Percentiles rank a stretch among this genome's conserved stretches.
phyloP scores from a whole-genome alignment of 257 asterid genomes.

The Plantago major region DNA sequence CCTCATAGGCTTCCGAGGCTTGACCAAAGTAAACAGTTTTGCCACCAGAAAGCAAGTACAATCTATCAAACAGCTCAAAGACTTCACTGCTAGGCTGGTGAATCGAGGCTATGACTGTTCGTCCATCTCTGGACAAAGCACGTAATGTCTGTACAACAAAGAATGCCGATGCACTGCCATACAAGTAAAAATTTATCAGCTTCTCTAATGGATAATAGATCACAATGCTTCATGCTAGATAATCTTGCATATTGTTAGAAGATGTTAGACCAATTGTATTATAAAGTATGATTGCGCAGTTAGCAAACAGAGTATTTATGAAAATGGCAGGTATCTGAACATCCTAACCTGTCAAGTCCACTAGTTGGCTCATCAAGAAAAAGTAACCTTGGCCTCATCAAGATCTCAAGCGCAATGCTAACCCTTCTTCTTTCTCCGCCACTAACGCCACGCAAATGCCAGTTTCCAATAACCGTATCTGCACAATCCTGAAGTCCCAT shows the following conservation, averaged over 20 bases:
- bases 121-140: conserved; percentile 78
- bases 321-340: neutral
- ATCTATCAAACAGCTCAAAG: conserved; percentile 81
- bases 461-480: conserved; percentile 89
- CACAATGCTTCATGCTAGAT: neutral
- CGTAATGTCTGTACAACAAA: conserved; percentile 91
- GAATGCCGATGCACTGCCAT: conserved; percentile 90
- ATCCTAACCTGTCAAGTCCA: conserved; percentile 81
- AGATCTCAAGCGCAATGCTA: conserved; percentile 87
- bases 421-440: conserved; percentile 96
- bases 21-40: conserved; percentile 90
- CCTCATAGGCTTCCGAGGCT: conserved; percentile 94
- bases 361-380: conserved; percentile 99
- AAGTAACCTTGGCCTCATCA: conserved; percentile 91
- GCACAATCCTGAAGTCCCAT: conserved; percentile 99
- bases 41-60: conserved; percentile 87
- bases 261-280: too few species aligned
- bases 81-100: conserved; percentile 99
- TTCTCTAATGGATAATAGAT: neutral
- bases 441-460: conserved; percentile 94
- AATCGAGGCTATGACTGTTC: conserved; percentile 92
- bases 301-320: neutral
- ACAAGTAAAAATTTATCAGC: neutral
- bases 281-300: too few species aligned
- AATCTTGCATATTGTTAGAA: too few species aligned